Evolutionary conservation across 2,329 filamentous ascomycete species (phyloP).

Genomic region (Beauveria rudraprayagi): DNA sequence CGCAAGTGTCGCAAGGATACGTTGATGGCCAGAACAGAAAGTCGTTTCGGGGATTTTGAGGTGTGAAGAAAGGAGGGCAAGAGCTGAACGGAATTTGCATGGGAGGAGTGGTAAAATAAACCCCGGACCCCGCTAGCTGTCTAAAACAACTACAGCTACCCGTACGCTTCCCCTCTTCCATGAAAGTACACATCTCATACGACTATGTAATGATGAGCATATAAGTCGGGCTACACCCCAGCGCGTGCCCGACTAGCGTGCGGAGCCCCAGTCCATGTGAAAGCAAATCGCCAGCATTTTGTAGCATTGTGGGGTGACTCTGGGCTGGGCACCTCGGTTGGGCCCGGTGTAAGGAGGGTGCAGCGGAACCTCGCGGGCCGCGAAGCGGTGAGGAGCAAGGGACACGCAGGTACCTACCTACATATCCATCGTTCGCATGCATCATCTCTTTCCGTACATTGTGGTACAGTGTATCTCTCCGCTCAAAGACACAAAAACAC

Average conservation of each 20-base stretch:
- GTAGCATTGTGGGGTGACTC: conserved; percentile 8
- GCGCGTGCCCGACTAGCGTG: conserved; percentile 7
- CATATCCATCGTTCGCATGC: too few relatives aligned
- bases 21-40: background rate
- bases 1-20: background rate
- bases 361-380: conserved; percentile 10
- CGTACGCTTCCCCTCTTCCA: background rate
- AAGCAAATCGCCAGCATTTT: conserved; percentile 2
- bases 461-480: background rate
- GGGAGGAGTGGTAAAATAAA: background rate
- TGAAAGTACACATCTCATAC: background rate
- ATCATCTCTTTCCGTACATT: background rate
- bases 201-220: conserved; percentile 9
- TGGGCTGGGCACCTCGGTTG: conserved; percentile 11
- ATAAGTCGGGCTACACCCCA: conserved; percentile 1
- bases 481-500: background rate
- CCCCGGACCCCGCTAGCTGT: background rate
- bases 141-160: background rate
- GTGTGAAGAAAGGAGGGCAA: background rate
- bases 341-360: conserved; percentile 9
- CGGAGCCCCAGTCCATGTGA: conserved; percentile 11
- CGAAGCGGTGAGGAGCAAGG: background rate
- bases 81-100: background rate
- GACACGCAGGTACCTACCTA: too few relatives aligned
- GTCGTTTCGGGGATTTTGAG: background rate